phyloP scores from a whole-genome alignment of 768 basidiomycete species.

The Auriculariales sp. region DNA sequence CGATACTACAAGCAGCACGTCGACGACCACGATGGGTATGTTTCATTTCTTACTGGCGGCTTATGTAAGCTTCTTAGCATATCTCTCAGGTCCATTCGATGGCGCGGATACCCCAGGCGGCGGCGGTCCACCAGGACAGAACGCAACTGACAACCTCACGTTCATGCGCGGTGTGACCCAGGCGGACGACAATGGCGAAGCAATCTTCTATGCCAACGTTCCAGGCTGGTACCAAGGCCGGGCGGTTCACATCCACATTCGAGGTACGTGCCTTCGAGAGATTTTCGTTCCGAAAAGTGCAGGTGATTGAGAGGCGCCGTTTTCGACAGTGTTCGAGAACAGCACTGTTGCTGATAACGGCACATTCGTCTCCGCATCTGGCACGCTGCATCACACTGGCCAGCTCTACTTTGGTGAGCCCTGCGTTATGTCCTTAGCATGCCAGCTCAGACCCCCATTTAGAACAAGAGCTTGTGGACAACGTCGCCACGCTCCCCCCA shows the following conservation, averaged over 20 bases:
- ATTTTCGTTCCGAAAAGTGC: not conserved
- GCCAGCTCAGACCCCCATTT: not conserved
- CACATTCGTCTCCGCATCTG: not conserved
- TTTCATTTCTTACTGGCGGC: not conserved
- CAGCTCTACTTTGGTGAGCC: not conserved
- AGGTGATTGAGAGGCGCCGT: not conserved
- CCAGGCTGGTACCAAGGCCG: conserved; percentile 5
- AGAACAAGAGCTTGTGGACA: not conserved
- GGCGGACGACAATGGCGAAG: conserved; percentile 1
- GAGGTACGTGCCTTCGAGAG: not conserved
- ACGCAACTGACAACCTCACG: not conserved
- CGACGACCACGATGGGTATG: not conserved
- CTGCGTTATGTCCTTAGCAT: not conserved
- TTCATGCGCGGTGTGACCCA: conserved; percentile 4
- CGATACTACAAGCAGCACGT: not conserved
- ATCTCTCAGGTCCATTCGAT: not conserved
- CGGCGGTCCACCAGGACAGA: not conserved
- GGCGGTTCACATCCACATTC: conserved; percentile 4
- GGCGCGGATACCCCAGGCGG: not conserved
- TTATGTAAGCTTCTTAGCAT: not conserved
- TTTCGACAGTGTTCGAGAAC: not conserved
- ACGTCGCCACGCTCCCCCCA: not conserved
- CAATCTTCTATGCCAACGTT: conserved; percentile 1
- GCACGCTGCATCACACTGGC: not conserved
- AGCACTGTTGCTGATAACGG: not conserved